Evolutionary conservation across 208 protist genomes (phyloP), one percentile per base, ranked within the genome.

Genomic region (Borovskyia barvae): DNA sequence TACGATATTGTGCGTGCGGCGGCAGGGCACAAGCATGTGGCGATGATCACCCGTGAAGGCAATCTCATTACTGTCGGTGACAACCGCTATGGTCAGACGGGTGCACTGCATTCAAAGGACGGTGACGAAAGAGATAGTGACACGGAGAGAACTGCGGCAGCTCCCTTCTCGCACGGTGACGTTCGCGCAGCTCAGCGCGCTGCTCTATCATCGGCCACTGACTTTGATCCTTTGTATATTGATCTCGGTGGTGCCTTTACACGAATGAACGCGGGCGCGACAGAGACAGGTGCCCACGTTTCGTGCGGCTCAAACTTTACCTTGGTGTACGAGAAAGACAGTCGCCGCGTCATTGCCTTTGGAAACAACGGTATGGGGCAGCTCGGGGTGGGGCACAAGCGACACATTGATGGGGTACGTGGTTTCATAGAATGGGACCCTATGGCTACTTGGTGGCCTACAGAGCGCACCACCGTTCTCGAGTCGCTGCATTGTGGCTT

Each of bases 311-410:
- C 75, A 2, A 87, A 87, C 67, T 87, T 78, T 67, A 85, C 64
- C 15, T 39, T 91, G 15, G 61, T 86, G 36, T 91, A 91, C 56
- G 68, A 73, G 43, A 45, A 39, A 26, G 65, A 64, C 20, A 59
- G 72, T 35, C 77, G 75, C 20, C 80, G 80, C 5, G 84, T 60
- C 30, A 59, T 86, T 19, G 66, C 58, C 22, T 83, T 91, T 59
- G 84, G 84, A 47, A 86, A 83, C 55, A 91, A 91, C 46, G 75
- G 86, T 69, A 63, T 82, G 51, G 84, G 84, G 22, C 84, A 91
- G 64, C 84, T 91, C 3, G 84, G 80, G 22, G 63, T 80, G 40
- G 84, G 84, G 19, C 69, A 83, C 58, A 87, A 87, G 42, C 37
- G 63, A 26, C 55, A 48, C 36, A 15, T 85, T 19, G 65, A 75